phyloP scores from a whole-genome alignment of 345 rosid genomes.

The Salix brachista region DNA sequence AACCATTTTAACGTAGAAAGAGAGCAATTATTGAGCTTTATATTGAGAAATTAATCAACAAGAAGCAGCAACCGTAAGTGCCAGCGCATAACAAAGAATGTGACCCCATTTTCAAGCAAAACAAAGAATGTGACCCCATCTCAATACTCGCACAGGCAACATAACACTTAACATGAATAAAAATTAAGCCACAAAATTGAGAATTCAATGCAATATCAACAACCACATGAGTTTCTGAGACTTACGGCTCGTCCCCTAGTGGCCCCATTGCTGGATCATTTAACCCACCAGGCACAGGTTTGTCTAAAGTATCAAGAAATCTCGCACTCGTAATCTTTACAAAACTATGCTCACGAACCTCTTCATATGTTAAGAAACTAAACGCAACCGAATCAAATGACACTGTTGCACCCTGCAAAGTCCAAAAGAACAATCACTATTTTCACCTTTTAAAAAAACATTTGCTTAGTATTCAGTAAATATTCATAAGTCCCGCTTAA shows the following conservation, averaged over 20 bases:
- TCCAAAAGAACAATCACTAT: background rate
- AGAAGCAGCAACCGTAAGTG: background rate
- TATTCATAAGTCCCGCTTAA: background rate
- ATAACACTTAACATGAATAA: background rate
- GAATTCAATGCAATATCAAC: background rate
- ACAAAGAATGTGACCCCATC: background rate
- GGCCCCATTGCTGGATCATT: constrained; percentile 56
- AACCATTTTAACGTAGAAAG: background rate
- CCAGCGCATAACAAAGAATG: background rate
- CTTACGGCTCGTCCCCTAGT: constrained; percentile 19
- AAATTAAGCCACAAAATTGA: background rate
- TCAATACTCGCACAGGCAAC: background rate
- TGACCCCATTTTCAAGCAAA: background rate
- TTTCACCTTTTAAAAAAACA: background rate
- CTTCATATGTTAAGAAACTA: constrained; percentile 49
- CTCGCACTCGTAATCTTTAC: constrained; percentile 38
- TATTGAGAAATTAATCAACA: background rate
- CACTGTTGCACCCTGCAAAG: constrained; percentile 45
- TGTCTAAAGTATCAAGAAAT: constrained; percentile 37
- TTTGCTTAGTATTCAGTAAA: background rate
- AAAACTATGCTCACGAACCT: constrained; percentile 50
- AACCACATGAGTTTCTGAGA: background rate
- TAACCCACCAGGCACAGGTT: constrained; percentile 53
- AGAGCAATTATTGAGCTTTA: background rate
- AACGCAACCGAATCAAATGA: constrained; percentile 42